Conservation (phyloP, 116 monocot species). For the Zostera marina region DNA sequence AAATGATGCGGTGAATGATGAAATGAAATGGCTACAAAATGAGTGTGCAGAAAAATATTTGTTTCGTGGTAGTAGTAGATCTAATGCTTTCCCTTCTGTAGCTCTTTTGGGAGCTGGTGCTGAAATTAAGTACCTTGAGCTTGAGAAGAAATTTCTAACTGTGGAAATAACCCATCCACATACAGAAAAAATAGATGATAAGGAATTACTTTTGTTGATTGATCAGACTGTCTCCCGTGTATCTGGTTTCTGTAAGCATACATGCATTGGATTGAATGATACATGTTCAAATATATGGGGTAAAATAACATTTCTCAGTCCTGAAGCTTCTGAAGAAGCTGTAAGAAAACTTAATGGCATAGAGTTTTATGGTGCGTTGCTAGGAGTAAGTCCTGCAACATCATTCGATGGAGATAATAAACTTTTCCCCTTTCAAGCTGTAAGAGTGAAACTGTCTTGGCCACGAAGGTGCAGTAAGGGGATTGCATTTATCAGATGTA, state of each 20-base stretch:
- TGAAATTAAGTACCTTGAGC: slow-evolving; percentile 91
- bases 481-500: slow-evolving; percentile 45
- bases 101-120: slow-evolving; percentile 89
- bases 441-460: slow-evolving; percentile 75
- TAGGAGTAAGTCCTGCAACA: slow-evolving; percentile 34
- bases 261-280: slow-evolving; percentile 9
- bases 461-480: slow-evolving; percentile 70
- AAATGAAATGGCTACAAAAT: slow-evolving; percentile 40
- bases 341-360: slow-evolving; percentile 32
- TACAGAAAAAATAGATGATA: slow-evolving; percentile 38
- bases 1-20: slow-evolving; percentile 30
- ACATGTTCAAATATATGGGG: slow-evolving; percentile 47
- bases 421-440: slow-evolving; percentile 27
- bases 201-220: slow-evolving; percentile 50
- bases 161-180: slow-evolving; percentile 56
- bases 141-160: slow-evolving; percentile 45
- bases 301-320: slow-evolving; percentile 58
- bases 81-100: slow-evolving; percentile 24
- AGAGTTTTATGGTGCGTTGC: slow-evolving; percentile 33
- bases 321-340: slow-evolving; percentile 57
- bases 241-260: slow-evolving; percentile 25
- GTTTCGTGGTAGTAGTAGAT: slow-evolving; percentile 22
- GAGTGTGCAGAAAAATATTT: slow-evolving; percentile 69
- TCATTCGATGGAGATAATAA: slow-evolving; percentile 11
- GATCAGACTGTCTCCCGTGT: slow-evolving; percentile 35